Conservation (phyloP, 768 basidiomycete genomes). For the Leccinum sublutescens region DNA sequence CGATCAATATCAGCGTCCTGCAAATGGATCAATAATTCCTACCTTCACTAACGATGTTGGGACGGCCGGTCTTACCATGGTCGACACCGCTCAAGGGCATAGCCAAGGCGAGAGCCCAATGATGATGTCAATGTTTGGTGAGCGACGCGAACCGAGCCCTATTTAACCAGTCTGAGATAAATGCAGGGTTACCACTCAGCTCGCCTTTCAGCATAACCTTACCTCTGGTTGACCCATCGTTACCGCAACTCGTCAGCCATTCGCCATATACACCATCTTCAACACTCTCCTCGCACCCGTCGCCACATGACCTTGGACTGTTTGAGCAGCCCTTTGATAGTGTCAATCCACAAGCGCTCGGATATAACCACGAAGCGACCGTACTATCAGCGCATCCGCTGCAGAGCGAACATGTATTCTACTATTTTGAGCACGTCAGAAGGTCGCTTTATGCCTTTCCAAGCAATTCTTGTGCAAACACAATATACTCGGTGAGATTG, state of each 20-base stretch:
- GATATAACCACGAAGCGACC: constrained; percentile 22
- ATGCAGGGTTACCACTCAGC: constrained; percentile 27
- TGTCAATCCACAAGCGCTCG: constrained; percentile 30
- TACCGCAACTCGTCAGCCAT: constrained; percentile 30
- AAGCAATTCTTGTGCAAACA: constrained; percentile 57
- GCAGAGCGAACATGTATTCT: constrained; percentile 60
- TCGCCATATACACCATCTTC: constrained; percentile 36
- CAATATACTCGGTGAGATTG: constrained; percentile 60
- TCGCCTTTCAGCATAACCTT: constrained; percentile 31
- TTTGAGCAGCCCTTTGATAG: constrained; percentile 37
- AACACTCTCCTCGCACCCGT: constrained; percentile 33
- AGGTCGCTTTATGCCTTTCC: constrained; percentile 66
- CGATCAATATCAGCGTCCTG: constrained; percentile 26
- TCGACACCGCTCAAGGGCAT: constrained; percentile 18
- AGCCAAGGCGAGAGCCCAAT: constrained; percentile 25
- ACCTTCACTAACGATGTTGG: constrained; percentile 22
- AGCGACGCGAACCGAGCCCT: not conserved
- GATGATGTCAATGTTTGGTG: constrained; percentile 31
- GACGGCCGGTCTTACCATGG: constrained; percentile 21
- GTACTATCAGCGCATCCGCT: constrained; percentile 40
- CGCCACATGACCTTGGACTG: constrained; percentile 32
- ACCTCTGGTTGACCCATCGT: constrained; percentile 28
- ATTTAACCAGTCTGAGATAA: constrained; percentile 12
- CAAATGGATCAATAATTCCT: constrained; percentile 20
- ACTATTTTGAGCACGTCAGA: constrained; percentile 74